Percentiles rank a stretch among this genome's conserved stretches.
phyloP scores from a whole-genome alignment of 768 basidiomycete genomes.

The Coprinopsis sp. region DNA sequence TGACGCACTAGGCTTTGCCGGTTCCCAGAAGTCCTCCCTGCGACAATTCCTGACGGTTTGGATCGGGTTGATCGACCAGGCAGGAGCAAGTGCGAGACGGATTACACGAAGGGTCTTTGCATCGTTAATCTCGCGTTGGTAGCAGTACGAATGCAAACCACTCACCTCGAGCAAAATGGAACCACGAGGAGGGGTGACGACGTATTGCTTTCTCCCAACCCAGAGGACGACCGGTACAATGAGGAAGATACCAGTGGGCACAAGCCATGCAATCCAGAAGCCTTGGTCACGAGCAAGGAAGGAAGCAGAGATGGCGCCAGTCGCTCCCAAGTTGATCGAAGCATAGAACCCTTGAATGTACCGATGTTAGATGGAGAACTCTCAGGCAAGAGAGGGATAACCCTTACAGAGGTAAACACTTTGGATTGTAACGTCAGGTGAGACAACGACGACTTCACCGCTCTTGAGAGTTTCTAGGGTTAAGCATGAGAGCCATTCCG shows the following conservation, averaged over 20 bases:
- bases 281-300: slow-evolving; percentile 50
- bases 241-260: slow-evolving; percentile 45
- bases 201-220: slow-evolving; percentile 37
- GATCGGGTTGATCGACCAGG: slow-evolving; percentile 36
- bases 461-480: slow-evolving; percentile 35
- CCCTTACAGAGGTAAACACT: slow-evolving; percentile 43
- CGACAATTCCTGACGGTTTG: slow-evolving; percentile 24
- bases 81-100: slow-evolving; percentile 28
- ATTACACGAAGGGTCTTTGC: slow-evolving; percentile 37
- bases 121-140: slow-evolving; percentile 7
- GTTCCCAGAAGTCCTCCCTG: slow-evolving; percentile 41
- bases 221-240: slow-evolving; percentile 42
- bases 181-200: slow-evolving; percentile 48
- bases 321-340: slow-evolving; percentile 40
- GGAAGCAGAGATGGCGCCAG: slow-evolving; percentile 47
- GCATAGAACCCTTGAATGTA: slow-evolving; percentile 33
- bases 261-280: slow-evolving; percentile 47
- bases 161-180: slow-evolving; percentile 44
- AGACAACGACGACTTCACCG: slow-evolving; percentile 51
- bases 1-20: slow-evolving; percentile 40
- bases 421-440: slow-evolving; percentile 47
- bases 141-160: not conserved
- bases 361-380: not conserved
- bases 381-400: not conserved
- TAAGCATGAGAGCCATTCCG: not conserved